These are phyloP conservation scores for Fraxinus angustifolia DNA, from an alignment of 305 asterid species.

Conservation along the genomic window DNA sequence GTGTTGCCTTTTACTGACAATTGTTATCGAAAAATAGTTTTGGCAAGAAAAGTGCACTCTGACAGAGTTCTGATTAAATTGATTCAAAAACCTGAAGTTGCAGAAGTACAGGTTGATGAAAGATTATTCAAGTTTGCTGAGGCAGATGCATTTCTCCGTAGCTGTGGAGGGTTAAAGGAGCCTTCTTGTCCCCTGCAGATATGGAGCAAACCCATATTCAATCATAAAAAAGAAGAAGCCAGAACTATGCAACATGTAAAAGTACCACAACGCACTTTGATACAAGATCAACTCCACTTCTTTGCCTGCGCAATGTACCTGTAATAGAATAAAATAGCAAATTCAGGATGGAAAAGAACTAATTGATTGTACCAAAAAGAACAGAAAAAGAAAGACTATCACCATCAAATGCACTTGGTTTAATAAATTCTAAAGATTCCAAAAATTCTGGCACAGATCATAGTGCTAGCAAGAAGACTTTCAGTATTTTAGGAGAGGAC, in stretches of 20 bases:
- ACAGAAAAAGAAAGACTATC: not conserved
- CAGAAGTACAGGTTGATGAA: conserved; percentile 39
- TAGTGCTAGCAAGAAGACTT: not conserved
- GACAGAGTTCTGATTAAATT: not conserved
- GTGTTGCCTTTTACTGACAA: not conserved
- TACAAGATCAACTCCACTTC: conserved; percentile 58
- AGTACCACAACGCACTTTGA: conserved; percentile 42
- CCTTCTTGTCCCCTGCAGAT: conserved; percentile 55
- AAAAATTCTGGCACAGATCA: not conserved
- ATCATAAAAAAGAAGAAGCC: not conserved
- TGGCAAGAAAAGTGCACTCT: not conserved
- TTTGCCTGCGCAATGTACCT: conserved; percentile 61
- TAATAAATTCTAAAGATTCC: not conserved
- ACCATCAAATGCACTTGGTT: not conserved
- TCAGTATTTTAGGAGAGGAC: not conserved
- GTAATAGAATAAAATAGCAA: conserved; percentile 25
- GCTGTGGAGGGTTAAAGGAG: conserved; percentile 40
- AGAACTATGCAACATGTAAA: conserved; percentile 7
- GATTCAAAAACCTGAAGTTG: conserved; percentile 49
- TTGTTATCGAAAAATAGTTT: not conserved
- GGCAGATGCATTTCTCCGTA: conserved; percentile 75
- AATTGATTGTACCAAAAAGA: conserved; percentile 4
- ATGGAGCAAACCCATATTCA: conserved; percentile 24
- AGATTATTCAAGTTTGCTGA: conserved; percentile 56
- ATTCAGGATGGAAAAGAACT: not conserved